Percentiles rank a stretch among this genome's conserved stretches.
phyloP scores from a whole-genome alignment of 2,329 filamentous ascomycete species.

The Pseudopithomyces maydicus region DNA sequence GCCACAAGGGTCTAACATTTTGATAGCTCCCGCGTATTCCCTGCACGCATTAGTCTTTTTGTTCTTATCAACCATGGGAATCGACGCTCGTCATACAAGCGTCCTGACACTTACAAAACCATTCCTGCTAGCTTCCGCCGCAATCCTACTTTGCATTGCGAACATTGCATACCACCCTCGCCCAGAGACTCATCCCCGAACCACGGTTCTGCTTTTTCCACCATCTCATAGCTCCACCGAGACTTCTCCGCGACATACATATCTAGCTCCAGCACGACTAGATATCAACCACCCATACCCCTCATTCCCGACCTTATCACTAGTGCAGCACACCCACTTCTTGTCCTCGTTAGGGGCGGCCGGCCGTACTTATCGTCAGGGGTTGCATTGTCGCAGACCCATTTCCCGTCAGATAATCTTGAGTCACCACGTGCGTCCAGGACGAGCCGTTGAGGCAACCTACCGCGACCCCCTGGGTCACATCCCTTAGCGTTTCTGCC shows the following conservation, averaged over 20 bases:
- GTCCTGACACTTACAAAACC: background rate
- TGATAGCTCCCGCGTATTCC: slow-evolving; percentile 5
- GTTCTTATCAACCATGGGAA: slow-evolving; percentile 1
- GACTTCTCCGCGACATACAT: background rate
- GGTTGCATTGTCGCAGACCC: background rate
- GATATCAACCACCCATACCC: background rate
- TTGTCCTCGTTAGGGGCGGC: background rate
- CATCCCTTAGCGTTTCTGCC: slow-evolving; percentile 2
- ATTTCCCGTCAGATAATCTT: background rate
- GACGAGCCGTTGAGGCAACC: background rate
- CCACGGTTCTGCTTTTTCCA: slow-evolving; percentile 5
- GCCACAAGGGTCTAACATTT: slow-evolving; percentile 12
- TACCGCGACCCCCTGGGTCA: background rate
- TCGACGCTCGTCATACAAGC: background rate
- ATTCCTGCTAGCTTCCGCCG: slow-evolving; percentile 2
- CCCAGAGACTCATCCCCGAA: background rate
- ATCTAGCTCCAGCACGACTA: background rate
- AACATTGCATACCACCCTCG: background rate
- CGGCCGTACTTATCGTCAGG: background rate
- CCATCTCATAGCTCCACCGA: background rate
- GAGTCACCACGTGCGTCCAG: slow-evolving; percentile 4
- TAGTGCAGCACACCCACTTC: background rate
- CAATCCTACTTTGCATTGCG: background rate
- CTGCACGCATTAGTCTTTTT: slow-evolving; percentile 3
- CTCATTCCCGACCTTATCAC: background rate